Conservation (phyloP, 192 early-diverging fungal genomes). For the Coemansia sp. region DNA sequence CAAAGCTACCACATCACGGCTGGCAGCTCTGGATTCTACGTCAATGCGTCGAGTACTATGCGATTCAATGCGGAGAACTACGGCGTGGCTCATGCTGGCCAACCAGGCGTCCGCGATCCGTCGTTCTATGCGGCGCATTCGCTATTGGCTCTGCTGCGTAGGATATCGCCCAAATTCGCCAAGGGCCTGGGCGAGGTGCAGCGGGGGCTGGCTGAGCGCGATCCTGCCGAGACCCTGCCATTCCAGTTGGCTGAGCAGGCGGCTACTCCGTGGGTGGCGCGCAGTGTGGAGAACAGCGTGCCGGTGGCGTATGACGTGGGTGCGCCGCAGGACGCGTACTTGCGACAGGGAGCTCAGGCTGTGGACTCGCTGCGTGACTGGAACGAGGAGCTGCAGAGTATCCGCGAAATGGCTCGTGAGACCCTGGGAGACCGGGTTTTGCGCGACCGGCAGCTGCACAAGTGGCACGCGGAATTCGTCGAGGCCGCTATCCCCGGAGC, state of each 20-base stretch:
- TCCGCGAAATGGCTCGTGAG: conserved; percentile 77
- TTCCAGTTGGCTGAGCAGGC: conserved; percentile 64
- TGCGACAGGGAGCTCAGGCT: conserved; percentile 32
- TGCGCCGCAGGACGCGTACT: conserved; percentile 30
- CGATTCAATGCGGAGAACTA: conserved; percentile 65
- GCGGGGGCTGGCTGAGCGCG: conserved; percentile 54
- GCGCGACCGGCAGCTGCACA: conserved; percentile 83
- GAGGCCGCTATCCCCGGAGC: conserved; percentile 88
- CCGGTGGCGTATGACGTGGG: conserved; percentile 39
- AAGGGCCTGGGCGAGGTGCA: conserved; percentile 70
- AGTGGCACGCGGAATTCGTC: conserved; percentile 87
- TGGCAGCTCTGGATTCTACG: conserved; percentile 82
- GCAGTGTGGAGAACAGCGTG: conserved; percentile 38
- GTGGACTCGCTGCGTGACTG: conserved; percentile 77
- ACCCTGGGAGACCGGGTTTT: conserved; percentile 82
- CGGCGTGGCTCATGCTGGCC: conserved; percentile 20
- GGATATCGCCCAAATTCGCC: conserved; percentile 71
- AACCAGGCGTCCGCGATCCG: conserved; percentile 46
- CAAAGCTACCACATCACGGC: conserved; percentile 86
- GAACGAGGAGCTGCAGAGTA: conserved; percentile 95
- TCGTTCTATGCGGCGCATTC: conserved; percentile 61
- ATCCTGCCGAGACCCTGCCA: conserved; percentile 82
- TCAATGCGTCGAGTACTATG: conserved; percentile 76
- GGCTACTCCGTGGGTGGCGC: conserved; percentile 84
- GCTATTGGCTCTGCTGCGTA: conserved; percentile 67